Evolutionary conservation across 2,329 filamentous ascomycete genomes (phyloP).

Genomic region (Fusarium sp.): DNA sequence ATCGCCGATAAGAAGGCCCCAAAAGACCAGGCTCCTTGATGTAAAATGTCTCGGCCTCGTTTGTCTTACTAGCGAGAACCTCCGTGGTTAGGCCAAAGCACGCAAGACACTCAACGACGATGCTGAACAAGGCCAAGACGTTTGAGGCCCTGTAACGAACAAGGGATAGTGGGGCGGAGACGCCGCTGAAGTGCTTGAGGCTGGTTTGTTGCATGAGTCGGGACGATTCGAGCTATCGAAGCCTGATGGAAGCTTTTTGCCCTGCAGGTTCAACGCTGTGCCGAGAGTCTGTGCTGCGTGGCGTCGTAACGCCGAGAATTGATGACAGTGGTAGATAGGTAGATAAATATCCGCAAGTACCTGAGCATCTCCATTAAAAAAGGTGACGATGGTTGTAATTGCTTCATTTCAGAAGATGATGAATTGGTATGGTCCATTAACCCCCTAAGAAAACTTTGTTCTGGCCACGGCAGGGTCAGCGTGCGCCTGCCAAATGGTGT

Average conservation of each 20-base stretch:
- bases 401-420: neutral
- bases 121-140: constrained; percentile 10
- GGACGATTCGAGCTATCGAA: constrained; percentile 44
- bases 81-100: constrained; percentile 16
- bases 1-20: constrained; percentile 10
- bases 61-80: constrained; percentile 18
- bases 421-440: neutral
- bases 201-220: constrained; percentile 34
- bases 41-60: constrained; percentile 14
- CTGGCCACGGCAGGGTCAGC: neutral
- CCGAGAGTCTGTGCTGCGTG: constrained; percentile 26
- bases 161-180: constrained; percentile 38
- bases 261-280: constrained; percentile 25
- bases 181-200: constrained; percentile 33
- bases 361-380: neutral
- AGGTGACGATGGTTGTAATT: constrained; percentile 1
- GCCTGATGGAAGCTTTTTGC: constrained; percentile 43
- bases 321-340: neutral
- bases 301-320: constrained; percentile 36
- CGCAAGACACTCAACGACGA: constrained; percentile 16
- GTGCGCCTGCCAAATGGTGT: neutral
- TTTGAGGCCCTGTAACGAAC: neutral
- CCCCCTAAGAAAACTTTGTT: neutral
- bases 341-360: neutral
- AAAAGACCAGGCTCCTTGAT: constrained; percentile 4